Base-by-base conservation (phyloP, 2,329 filamentous ascomycete genomes). In the Gaeumannomyces tritici region DNA sequence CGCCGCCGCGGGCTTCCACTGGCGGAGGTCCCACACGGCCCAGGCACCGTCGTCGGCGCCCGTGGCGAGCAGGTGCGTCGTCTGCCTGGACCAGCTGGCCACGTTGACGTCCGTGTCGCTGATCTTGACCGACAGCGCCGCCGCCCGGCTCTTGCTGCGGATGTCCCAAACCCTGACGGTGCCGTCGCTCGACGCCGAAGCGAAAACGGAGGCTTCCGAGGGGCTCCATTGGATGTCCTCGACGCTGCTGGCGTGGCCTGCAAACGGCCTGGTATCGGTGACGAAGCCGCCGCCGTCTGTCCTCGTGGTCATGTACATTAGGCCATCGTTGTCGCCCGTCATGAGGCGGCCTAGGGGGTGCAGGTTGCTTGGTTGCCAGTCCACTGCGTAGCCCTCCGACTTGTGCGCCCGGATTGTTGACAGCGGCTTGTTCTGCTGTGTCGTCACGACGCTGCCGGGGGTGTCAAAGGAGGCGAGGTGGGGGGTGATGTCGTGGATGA, bases 221-320 rank as follows among this genome's bases (percentile, higher is more conserved):
- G 95, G 95, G 61, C 91, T 96, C 95, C 95, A 99, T 75, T 98
- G 93, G 29, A 99, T 80, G 73, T 99, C 95, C 79, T 99, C 95
- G 21, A 99, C 87, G 61, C 90, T 93, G 71, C 87, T 85, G 11
- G 83, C 83, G 79, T 99, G 95, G 60, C 93, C 93, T 27, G 85
- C 85, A 77, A 96, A 96, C 1, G 93, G 81, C 56, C 89, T 84
- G 15, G 84, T 90, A 73, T 97, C 93, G 6, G 92, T 96, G 24
- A 90, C 88, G 83, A 92, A 98, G 65, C 90, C 89, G 61, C 93
- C 95, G 64, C 90, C 91, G 71, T 95, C 90, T 60, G 89, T 93
- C 63, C 91, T 84, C 9, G 91, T 92, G 1, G 93, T 97, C 64
- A 88, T 81, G 75, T 92, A 98, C 72, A 99, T 97, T 65, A 89